Percentiles rank a stretch among this genome's conserved stretches.
Evolutionary conservation across 2,329 filamentous ascomycete species (phyloP).

Genomic region (Fusarium virguliforme): DNA sequence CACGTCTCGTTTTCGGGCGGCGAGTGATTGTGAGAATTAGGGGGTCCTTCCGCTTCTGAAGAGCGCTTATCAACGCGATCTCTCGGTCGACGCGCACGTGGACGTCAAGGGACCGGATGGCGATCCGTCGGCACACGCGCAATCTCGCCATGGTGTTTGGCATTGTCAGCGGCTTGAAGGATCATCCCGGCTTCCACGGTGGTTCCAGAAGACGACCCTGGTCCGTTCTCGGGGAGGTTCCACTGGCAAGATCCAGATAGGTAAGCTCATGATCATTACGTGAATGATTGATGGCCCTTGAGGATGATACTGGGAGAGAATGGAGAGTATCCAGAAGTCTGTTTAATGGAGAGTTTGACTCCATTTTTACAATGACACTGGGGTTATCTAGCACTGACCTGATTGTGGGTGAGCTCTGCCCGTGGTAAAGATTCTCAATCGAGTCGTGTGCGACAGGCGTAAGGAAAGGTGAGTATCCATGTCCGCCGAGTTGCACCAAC

Average conservation of each 20-base stretch:
- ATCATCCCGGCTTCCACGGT: not conserved
- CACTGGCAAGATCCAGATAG: not conserved
- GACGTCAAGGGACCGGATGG: not conserved
- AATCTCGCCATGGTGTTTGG: slow-evolving; percentile 1
- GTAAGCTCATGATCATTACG: not conserved
- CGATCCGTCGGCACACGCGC: not conserved
- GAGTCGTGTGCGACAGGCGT: too few species aligned
- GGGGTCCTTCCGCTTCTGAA: slow-evolving; percentile 13
- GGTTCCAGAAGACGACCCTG: slow-evolving; percentile 3
- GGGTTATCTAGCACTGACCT: not conserved
- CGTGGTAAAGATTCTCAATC: too few species aligned
- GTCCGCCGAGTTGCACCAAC: too few species aligned
- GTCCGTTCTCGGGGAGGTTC: not conserved
- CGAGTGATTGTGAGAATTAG: not conserved
- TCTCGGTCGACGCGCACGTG: not conserved
- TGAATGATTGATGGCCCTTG: not conserved
- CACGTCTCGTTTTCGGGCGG: not conserved
- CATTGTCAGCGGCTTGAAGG: not conserved
- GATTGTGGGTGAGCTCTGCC: too few species aligned
- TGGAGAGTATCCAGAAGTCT: not conserved
- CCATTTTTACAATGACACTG: too few species aligned
- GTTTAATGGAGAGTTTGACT: not conserved
- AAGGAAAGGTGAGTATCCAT: too few species aligned
- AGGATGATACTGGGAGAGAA: not conserved
- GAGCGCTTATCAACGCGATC: not conserved